phyloP scores from a whole-genome alignment of 2,329 filamentous ascomycete species.

The Stagonosporopsis cucurbitacearum region DNA sequence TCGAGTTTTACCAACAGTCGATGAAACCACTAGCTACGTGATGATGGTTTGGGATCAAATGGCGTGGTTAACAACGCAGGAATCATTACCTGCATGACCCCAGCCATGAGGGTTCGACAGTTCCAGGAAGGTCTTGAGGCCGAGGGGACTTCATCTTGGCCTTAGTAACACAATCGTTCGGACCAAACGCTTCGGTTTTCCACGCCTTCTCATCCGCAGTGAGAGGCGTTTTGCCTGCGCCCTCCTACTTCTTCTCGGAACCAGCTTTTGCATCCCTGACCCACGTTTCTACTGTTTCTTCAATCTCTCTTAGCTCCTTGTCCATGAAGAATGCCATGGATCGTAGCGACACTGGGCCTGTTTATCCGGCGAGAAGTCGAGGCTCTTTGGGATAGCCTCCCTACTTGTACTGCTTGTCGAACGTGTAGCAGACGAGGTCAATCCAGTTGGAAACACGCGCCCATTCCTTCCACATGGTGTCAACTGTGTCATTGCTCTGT shows the following conservation, averaged over 20 bases:
- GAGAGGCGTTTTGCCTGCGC: neutral
- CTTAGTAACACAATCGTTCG: neutral
- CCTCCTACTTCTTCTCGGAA: neutral
- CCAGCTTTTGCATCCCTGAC: neutral
- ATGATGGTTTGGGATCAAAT: neutral
- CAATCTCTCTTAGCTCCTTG: neutral
- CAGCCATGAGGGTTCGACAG: neutral
- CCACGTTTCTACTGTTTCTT: neutral
- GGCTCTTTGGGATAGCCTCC: neutral
- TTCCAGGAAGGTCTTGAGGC: neutral
- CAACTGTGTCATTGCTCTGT: neutral
- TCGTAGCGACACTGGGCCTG: neutral
- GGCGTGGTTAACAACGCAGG: neutral
- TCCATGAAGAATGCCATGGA: neutral
- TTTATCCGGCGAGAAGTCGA: neutral
- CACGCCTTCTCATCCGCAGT: neutral
- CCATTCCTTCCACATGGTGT: constrained; percentile 1
- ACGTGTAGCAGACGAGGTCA: neutral
- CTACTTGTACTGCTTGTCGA: neutral
- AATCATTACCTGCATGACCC: neutral
- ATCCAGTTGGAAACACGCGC: neutral
- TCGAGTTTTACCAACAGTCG: neutral
- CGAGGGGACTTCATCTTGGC: neutral
- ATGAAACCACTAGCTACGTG: neutral
- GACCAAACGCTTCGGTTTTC: neutral